Evolutionary conservation across 2,329 filamentous ascomycete genomes (phyloP).

Genomic region (Colletotrichum paranaense): DNA sequence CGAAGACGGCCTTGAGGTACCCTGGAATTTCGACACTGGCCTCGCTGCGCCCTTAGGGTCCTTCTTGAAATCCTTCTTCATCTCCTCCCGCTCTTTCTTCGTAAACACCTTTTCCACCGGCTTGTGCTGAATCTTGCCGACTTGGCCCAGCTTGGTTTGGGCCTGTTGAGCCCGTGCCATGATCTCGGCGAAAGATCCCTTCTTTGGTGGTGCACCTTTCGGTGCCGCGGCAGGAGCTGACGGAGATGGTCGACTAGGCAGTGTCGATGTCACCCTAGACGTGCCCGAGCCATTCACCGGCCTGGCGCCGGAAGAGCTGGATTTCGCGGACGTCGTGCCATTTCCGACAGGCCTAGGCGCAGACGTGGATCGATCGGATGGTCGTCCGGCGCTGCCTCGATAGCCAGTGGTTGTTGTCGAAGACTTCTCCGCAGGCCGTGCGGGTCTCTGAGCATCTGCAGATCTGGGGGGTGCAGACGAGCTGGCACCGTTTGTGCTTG

Average conservation of each 20-base stretch:
- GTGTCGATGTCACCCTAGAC: slow-evolving; percentile 9
- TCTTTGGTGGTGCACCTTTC: slow-evolving; percentile 67
- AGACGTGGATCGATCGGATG: slow-evolving; percentile 23
- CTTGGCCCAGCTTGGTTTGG: slow-evolving; percentile 68
- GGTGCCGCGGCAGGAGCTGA: slow-evolving; percentile 55
- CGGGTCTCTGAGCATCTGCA: slow-evolving; percentile 39
- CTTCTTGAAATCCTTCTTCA: slow-evolving; percentile 56
- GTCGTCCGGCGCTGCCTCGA: slow-evolving; percentile 33
- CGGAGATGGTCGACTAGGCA: slow-evolving; percentile 40
- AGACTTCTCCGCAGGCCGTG: slow-evolving; percentile 17
- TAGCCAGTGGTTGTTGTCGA: slow-evolving; percentile 24
- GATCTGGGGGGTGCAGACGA: slow-evolving; percentile 41
- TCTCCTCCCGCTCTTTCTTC: slow-evolving; percentile 64
- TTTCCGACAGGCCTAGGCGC: slow-evolving; percentile 27
- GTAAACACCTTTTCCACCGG: slow-evolving; percentile 72
- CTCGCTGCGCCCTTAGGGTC: slow-evolving; percentile 15
- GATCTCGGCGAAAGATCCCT: slow-evolving; percentile 80
- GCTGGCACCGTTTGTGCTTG: slow-evolving; percentile 4
- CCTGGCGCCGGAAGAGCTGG: slow-evolving; percentile 21
- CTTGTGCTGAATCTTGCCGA: slow-evolving; percentile 81
- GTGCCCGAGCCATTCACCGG: slow-evolving; percentile 13
- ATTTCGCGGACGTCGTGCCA: slow-evolving; percentile 10
- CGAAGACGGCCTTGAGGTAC: slow-evolving; percentile 13
- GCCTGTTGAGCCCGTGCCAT: slow-evolving; percentile 77
- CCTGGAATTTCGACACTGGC: slow-evolving; percentile 25